Base-by-base conservation (phyloP, 257 asterid species). In the Thymus quinquecostatus region DNA sequence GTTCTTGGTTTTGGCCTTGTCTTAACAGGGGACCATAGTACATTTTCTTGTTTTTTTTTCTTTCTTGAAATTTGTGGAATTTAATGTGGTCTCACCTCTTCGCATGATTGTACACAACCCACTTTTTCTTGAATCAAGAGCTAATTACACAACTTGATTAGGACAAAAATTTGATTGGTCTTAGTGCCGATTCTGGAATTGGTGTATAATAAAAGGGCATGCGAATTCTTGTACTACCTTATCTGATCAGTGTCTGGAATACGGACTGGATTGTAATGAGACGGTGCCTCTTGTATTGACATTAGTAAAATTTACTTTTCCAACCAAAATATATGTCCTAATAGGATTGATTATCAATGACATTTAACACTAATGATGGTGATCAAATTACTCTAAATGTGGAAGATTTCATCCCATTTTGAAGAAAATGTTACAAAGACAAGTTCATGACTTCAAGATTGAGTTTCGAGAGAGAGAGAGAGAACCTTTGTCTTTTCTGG, bases 401-500 rank as follows among this genome's bases (percentile, higher is more conserved):
- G 45, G 54, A 61, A 10, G 34, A 41, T 69, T 43, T 32, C 58
- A 44, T 14, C 21, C 49, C 69, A 60, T 61, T 34, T 49, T 61
- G 38, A 34, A 61, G 48, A 71, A 28, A 48, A 71, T 10, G 51
- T 36, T 11, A 64, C 56, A 28, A 2, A 29, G 3, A 58, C 10
- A 68, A 51, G 40, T 67, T 21, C 29, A 67, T 50, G 0, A 21
- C 21, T 21, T 33, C 13, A 32, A 58, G 43, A 58, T 58, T 38
- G 41, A 38, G 41, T 12, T 28, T 49, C 55, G 12, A n/a, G 14
- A 48, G 48, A 11, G 50, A 2, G 58, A 5, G 60, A 27, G 40
- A 27, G n/a, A 41, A 92, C 98, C 98, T 89, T 92, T 21, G 21
- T 21, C 82, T 85, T 85, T 44, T 86, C 92, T 2, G 85, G 87